These are phyloP conservation scores for Platanus orientalis DNA, from an alignment of 164 flowering plant species.

Conservation along the genomic window DNA sequence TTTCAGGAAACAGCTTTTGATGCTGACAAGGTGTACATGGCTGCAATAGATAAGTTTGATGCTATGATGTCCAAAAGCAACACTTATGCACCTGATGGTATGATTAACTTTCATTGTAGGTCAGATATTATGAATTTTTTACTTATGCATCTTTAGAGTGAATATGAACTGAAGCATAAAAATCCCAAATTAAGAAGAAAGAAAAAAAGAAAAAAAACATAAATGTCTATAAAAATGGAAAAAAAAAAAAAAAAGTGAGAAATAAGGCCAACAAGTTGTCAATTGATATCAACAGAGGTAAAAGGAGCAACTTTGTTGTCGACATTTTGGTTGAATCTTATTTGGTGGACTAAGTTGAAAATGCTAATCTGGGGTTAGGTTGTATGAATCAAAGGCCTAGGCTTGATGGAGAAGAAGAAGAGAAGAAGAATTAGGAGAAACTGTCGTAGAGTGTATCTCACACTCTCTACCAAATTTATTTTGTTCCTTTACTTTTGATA, in stretches of 20 bases:
- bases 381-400: too few relatives aligned
- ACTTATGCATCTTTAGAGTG: too few relatives aligned
- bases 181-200: not conserved
- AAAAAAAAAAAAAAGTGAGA: not conserved
- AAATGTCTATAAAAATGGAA: not conserved
- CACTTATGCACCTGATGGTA: conserved; percentile 81
- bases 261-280: not conserved
- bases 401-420: too few relatives aligned
- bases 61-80: conserved; percentile 88
- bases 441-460: too few relatives aligned
- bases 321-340: too few relatives aligned
- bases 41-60: conserved; percentile 93
- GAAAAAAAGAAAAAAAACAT: not conserved
- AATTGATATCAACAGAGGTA: not conserved
- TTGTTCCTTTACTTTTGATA: too few relatives aligned
- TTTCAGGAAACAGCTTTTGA: conserved; percentile 85
- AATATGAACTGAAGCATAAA: too few relatives aligned
- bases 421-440: too few relatives aligned
- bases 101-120: conserved; percentile 9
- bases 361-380: too few relatives aligned
- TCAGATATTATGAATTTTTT: not conserved
- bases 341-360: too few relatives aligned
- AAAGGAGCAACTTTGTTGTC: too few relatives aligned
- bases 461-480: too few relatives aligned
- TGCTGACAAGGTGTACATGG: conserved; percentile 86